Conservation (phyloP, 2,329 filamentous ascomycete genomes). For the Colletotrichum sp. region DNA sequence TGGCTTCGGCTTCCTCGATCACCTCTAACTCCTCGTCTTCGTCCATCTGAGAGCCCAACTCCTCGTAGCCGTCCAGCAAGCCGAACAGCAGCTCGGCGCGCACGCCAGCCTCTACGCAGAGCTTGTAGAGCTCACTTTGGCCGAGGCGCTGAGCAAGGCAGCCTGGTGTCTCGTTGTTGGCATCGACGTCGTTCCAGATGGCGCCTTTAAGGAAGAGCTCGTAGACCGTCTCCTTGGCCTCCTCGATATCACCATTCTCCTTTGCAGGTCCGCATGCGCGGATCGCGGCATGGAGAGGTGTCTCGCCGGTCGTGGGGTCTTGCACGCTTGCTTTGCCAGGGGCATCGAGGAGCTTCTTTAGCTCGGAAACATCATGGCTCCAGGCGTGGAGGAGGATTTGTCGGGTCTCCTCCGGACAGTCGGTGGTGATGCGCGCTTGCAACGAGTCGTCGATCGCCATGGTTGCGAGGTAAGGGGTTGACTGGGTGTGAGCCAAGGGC, state of each 20-base stretch:
- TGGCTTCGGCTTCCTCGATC: conserved; percentile 33
- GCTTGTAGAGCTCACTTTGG: conserved; percentile 73
- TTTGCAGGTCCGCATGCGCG: conserved; percentile 66
- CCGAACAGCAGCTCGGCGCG: conserved; percentile 87
- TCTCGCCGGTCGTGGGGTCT: conserved; percentile 84
- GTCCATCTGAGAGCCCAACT: conserved; percentile 58
- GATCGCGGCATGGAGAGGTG: conserved; percentile 89
- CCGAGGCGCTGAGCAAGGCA: conserved; percentile 80
- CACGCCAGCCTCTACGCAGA: conserved; percentile 89
- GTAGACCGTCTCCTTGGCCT: conserved; percentile 71
- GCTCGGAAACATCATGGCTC: conserved; percentile 65
- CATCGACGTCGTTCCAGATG: conserved; percentile 96
- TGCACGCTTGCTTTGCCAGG: conserved; percentile 75
- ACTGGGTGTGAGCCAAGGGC: background rate
- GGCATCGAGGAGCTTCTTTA: conserved; percentile 72
- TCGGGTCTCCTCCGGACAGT: conserved; percentile 56
- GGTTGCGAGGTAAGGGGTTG: background rate
- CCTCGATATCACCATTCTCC: conserved; percentile 52
- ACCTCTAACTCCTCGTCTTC: conserved; percentile 54
- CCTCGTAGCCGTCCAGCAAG: conserved; percentile 81
- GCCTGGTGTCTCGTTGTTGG: conserved; percentile 86
- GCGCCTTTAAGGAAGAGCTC: conserved; percentile 86
- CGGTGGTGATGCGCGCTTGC: conserved; percentile 55
- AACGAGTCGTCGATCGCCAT: conserved; percentile 54
- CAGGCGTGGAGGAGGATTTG: conserved; percentile 60